phyloP scores from a whole-genome alignment of 225 moss, liverwort and hornwort species.

The Polytrichum commune region DNA sequence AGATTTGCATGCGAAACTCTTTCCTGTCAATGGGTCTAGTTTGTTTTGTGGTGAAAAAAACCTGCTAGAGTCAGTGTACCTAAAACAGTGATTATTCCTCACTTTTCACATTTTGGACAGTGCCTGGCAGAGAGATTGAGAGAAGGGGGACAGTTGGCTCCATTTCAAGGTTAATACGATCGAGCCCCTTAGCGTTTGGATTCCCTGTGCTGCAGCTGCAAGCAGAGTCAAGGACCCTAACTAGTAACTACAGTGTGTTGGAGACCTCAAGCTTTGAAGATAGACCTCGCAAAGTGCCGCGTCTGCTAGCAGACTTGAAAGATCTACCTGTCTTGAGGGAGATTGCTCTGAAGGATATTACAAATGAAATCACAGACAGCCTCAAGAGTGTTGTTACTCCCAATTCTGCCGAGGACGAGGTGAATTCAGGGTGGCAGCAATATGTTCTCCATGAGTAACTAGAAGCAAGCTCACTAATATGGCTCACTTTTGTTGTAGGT shows the following conservation, averaged over 20 bases:
- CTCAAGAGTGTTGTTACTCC: background rate
- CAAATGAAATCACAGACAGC: slow-evolving; percentile 4
- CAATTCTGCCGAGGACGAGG: slow-evolving; percentile 14
- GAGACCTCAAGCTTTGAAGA: slow-evolving; percentile 15
- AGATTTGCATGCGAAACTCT: background rate
- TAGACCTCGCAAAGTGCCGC: background rate
- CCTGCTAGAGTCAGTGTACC: background rate
- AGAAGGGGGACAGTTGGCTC: slow-evolving; percentile 7
- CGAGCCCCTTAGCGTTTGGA: slow-evolving; percentile 4
- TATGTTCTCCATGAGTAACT: background rate
- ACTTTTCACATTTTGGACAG: slow-evolving; percentile 9
- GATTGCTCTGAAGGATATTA: slow-evolving; percentile 13
- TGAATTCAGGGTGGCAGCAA: slow-evolving; percentile 12
- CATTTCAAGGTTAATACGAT: slow-evolving; percentile 4
- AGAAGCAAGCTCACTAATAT: background rate
- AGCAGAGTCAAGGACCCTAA: slow-evolving; percentile 11
- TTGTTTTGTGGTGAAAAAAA: background rate
- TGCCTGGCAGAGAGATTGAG: slow-evolving; percentile 11
- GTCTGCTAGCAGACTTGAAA: slow-evolving; percentile 5
- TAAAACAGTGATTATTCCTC: slow-evolving; percentile 5
- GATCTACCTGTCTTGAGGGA: slow-evolving; percentile 9
- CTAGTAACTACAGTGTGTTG: slow-evolving; percentile 1
- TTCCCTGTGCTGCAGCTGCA: background rate
- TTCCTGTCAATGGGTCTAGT: background rate
- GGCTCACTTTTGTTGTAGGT: background rate